Percentiles rank a stretch among this genome's conserved stretches.
These are phyloP conservation scores for Pestalotiopsis sp. DNA, from an alignment of 2,329 filamentous ascomycete species.

Conservation along the genomic window DNA sequence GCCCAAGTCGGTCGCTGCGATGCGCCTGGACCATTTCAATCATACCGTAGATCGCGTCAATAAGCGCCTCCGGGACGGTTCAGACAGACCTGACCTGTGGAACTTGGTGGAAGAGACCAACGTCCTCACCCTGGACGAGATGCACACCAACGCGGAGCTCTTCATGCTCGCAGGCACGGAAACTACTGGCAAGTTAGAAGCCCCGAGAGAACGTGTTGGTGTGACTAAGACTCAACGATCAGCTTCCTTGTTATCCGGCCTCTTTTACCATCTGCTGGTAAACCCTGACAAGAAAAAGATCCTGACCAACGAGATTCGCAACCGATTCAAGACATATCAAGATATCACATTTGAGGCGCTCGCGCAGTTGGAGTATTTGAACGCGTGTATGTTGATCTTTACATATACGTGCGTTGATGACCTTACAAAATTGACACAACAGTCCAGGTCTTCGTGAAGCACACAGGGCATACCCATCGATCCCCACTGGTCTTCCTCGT, in stretches of 20 bases:
- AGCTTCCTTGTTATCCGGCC: slow-evolving; percentile 7
- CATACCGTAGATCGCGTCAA: slow-evolving; percentile 31
- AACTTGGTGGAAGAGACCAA: slow-evolving; percentile 24
- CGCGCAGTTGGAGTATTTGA: slow-evolving; percentile 9
- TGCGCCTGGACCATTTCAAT: slow-evolving; percentile 23
- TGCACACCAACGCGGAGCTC: slow-evolving; percentile 14
- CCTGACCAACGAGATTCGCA: slow-evolving; percentile 4
- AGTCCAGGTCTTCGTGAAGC: slow-evolving; percentile 16
- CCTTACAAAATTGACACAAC: neutral
- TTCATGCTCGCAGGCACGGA: slow-evolving; percentile 13
- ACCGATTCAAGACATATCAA: neutral
- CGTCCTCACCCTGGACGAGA: slow-evolving; percentile 16
- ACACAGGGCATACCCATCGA: slow-evolving; percentile 21
- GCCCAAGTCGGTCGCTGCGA: slow-evolving; percentile 23
- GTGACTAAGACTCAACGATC: neutral
- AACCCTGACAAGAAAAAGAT: slow-evolving; percentile 2
- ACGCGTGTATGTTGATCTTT: neutral
- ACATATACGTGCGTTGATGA: neutral
- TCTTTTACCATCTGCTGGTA: slow-evolving; percentile 4
- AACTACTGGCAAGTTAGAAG: neutral
- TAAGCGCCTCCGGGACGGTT: slow-evolving; percentile 27
- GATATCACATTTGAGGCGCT: slow-evolving; percentile 1
- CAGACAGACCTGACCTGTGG: slow-evolving; percentile 29
- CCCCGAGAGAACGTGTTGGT: neutral
- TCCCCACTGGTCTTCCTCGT: slow-evolving; percentile 18